These are phyloP conservation scores for Westerdykella ornata DNA, from an alignment of 2,329 filamentous ascomycete genomes.

Conservation along the genomic window DNA sequence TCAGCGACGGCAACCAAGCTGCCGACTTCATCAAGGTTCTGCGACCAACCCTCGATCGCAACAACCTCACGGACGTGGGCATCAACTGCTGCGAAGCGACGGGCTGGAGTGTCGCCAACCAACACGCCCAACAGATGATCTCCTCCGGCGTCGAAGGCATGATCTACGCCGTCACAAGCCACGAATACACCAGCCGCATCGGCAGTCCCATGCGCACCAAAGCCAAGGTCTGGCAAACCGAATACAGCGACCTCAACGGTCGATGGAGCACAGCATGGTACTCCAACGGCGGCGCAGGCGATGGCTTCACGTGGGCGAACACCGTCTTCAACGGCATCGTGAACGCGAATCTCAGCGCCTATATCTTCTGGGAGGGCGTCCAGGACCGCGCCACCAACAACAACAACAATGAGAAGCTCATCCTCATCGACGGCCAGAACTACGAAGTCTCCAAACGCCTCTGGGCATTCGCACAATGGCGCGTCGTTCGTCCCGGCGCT, in stretches of 20 bases:
- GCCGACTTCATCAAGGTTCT: slow-evolving; percentile 49
- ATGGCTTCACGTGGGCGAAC: slow-evolving; percentile 53
- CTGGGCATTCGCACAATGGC: slow-evolving; percentile 41
- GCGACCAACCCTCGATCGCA: slow-evolving; percentile 33
- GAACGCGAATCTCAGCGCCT: slow-evolving; percentile 46
- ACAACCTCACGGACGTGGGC: slow-evolving; percentile 32
- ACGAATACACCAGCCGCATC: slow-evolving; percentile 41
- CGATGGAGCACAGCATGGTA: slow-evolving; percentile 43
- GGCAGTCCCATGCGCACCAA: slow-evolving; percentile 38
- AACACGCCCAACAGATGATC: slow-evolving; percentile 36
- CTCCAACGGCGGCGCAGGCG: slow-evolving; percentile 41
- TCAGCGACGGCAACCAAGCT: slow-evolving; percentile 42
- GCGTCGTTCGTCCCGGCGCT: slow-evolving; percentile 38
- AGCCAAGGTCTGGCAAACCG: slow-evolving; percentile 48
- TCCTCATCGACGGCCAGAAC: slow-evolving; percentile 31
- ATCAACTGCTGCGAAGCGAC: slow-evolving; percentile 44
- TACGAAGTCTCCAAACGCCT: slow-evolving; percentile 34
- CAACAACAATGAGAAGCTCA: slow-evolving; percentile 31
- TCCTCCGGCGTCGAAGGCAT: slow-evolving; percentile 35
- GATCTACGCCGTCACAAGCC: slow-evolving; percentile 39
- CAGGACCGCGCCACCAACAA: slow-evolving; percentile 37
- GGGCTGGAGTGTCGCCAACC: slow-evolving; percentile 38
- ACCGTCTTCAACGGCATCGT: slow-evolving; percentile 48
- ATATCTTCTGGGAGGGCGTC: slow-evolving; percentile 51
- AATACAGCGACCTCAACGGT: slow-evolving; percentile 44